These are phyloP conservation scores for Annulohypoxylon nitens DNA, from an alignment of 495 filamentous ascomycete genomes.

Conservation along the genomic window DNA sequence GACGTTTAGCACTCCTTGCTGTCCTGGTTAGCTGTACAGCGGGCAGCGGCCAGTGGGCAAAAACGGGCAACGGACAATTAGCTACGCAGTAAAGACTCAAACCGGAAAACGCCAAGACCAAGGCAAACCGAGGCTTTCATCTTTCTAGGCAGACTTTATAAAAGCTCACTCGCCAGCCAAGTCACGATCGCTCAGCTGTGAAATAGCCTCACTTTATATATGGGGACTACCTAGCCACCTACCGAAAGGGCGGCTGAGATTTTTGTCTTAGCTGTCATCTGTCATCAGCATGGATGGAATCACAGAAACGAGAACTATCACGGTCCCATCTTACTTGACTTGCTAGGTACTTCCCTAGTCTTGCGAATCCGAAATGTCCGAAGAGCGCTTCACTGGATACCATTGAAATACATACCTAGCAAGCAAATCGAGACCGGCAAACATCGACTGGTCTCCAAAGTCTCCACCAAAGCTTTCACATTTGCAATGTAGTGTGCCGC, in stretches of 20 bases:
- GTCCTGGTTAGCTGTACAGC: constrained; percentile 17
- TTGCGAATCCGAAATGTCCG: background rate
- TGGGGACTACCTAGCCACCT: background rate
- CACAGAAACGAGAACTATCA: background rate
- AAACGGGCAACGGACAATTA: background rate
- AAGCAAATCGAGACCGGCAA: constrained; percentile 29
- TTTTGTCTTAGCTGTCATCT: constrained; percentile 5
- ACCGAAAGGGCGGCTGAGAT: constrained; percentile 25
- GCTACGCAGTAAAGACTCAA: constrained; percentile 13
- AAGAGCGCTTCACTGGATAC: background rate
- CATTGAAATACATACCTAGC: background rate
- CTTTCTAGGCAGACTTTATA: constrained; percentile 38
- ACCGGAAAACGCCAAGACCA: background rate
- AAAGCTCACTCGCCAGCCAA: constrained; percentile 1
- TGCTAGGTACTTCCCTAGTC: background rate
- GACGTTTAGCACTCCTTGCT: constrained; percentile 13
- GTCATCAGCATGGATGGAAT: background rate
- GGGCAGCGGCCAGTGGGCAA: background rate
- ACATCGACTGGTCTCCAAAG: constrained; percentile 21
- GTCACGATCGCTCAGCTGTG: constrained; percentile 4
- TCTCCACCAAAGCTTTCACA: background rate
- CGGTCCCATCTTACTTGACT: background rate
- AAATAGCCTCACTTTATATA: constrained; percentile 10
- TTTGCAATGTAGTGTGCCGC: constrained; percentile 9
- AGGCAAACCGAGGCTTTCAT: constrained; percentile 10